These are phyloP conservation scores for Penicillium paneum DNA, from an alignment of 2,329 filamentous ascomycete species.

Conservation along the genomic window DNA sequence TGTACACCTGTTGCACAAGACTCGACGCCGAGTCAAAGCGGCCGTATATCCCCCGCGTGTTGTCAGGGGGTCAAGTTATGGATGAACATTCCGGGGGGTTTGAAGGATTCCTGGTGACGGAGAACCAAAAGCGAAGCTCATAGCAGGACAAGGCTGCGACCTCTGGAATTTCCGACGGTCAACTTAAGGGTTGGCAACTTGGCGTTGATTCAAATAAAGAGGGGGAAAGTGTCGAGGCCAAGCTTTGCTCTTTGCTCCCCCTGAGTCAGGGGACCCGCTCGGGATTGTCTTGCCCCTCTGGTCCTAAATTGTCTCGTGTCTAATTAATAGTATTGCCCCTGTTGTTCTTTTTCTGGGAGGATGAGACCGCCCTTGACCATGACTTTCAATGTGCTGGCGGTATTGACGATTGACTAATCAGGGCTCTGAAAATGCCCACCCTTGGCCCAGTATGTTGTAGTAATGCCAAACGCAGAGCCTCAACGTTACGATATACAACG, in stretches of 20 bases:
- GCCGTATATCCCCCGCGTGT: background rate
- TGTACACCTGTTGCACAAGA: background rate
- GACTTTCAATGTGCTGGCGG: background rate
- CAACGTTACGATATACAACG: background rate
- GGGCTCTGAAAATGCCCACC: background rate
- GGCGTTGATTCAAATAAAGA: background rate
- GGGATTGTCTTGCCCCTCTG: background rate
- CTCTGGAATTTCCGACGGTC: background rate
- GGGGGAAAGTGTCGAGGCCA: slow-evolving; percentile 5
- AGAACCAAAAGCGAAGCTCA: background rate
- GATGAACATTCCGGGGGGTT: slow-evolving; percentile 18
- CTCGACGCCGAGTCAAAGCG: background rate
- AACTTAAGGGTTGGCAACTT: background rate
- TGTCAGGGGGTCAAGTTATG: slow-evolving; percentile 14
- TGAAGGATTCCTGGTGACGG: slow-evolving; percentile 20
- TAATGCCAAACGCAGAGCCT: background rate
- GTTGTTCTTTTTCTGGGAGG: background rate
- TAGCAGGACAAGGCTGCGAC: background rate
- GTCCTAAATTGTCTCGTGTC: background rate
- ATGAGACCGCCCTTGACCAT: background rate
- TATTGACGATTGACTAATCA: background rate
- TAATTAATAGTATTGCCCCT: background rate
- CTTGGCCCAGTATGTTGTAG: background rate
- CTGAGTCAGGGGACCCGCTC: slow-evolving; percentile 9
- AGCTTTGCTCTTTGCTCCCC: slow-evolving; percentile 13